Evolutionary conservation across 2,329 filamentous ascomycete species (phyloP), one percentile per base, ranked within the genome.

Genomic region (Pleoardoris graminearum): DNA sequence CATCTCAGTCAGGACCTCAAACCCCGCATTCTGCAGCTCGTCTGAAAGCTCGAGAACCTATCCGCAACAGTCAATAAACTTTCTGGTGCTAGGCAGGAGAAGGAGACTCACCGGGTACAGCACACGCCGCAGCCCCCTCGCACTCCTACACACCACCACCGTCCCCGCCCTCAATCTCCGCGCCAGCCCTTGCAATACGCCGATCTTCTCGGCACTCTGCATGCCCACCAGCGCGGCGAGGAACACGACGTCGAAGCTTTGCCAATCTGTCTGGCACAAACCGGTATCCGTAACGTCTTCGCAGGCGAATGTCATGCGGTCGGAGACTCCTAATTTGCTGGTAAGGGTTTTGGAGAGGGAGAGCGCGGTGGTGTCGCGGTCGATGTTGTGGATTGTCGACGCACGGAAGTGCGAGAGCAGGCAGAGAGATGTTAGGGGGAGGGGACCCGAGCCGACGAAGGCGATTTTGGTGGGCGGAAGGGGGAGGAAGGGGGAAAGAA

Each of bases 371-470:
- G 45, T 22, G 35, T 76, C 67, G 16, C 67, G 65, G 45, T 80
- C 78, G 49, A 80, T 71, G 44, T 80, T 80, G 48, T 76, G 60
- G 4, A 78, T 60, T 3, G 30, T 52, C 0, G 68, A 56, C 0
- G 48, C 55, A 1, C 70, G 66, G 11, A 78, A 69, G 2, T 68
- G 60, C 1, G 70, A 55, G 2, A 81, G 65, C 52, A 78, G 80
- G n/a, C n/a, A n/a, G 3, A 82, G 60, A 0, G 76, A 77, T 0
- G 79, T 80, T 14, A 82, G 59, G 0, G 80, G 80, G 1, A 82
- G 60, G 0, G 79, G 79, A 0, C 80, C 80, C 0, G 77, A 80
- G 11, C 80, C 80, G 3, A 82, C 72, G 57, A 82, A 81, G 1
- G 76, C 77, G 16, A 82, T 68, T 6, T 61, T 71, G 0, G 51